phyloP scores from a whole-genome alignment of 1,284 basidiomycete genomes.

The Chiua sp. region DNA sequence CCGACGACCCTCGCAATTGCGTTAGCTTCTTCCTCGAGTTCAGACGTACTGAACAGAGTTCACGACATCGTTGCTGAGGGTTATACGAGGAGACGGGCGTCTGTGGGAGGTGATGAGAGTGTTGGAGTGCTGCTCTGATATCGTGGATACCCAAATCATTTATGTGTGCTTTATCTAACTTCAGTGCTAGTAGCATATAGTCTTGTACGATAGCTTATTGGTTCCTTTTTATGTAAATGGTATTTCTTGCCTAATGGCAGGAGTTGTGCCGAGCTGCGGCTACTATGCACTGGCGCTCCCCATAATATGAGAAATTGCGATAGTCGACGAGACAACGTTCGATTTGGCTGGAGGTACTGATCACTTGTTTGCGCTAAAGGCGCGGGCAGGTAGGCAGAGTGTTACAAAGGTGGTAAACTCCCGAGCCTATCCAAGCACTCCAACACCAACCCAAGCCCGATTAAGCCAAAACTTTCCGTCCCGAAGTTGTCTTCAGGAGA shows the following conservation, averaged over 20 bases:
- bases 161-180: conserved; percentile 17
- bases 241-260: too few species aligned
- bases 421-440: conserved; percentile 58
- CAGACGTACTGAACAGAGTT: conserved; percentile 27
- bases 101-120: not conserved
- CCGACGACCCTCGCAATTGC: conserved; percentile 30
- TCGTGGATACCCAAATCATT: not conserved
- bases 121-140: not conserved
- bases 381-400: not conserved
- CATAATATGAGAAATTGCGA: too few species aligned
- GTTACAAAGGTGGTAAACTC: conserved; percentile 27
- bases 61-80: conserved; percentile 30
- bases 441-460: conserved; percentile 63
- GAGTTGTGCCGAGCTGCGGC: too few species aligned
- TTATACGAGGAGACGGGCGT: conserved; percentile 21
- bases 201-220: not conserved
- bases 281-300: too few species aligned
- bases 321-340: too few species aligned
- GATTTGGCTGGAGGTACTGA: too few species aligned
- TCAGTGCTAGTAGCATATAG: not conserved
- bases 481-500: conserved; percentile 46
- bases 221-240: too few species aligned
- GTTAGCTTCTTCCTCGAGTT: conserved; percentile 28
- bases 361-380: too few species aligned
- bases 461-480: conserved; percentile 68